Base-by-base conservation (phyloP, 192 early-diverging fungal genomes). In the Backusella morwellensis region DNA sequence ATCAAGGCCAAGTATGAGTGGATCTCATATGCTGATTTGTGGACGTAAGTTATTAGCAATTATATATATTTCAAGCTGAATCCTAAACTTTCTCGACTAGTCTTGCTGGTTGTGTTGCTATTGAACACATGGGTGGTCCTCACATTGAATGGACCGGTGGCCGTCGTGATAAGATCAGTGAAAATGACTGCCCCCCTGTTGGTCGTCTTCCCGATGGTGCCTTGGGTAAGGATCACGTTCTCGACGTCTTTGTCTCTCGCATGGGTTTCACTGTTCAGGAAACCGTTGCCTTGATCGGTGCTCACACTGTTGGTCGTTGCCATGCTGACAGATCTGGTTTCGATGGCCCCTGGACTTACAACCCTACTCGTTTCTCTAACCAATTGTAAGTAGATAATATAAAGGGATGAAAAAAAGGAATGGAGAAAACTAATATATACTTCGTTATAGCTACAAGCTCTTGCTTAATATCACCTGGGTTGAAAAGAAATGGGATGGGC, bases 1-100 rank as follows among this genome's bases (percentile, higher is more conserved):
- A 83, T 93, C 76, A 93, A 92, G 79, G 71, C 84, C 66, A 88
- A 90, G 70, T 74, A 87, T 80, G 77, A 85, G 35, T 84, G 83
- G 88, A 88, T 93, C 66, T 85, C 89, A 35, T 91, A 93, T 80
- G 92, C 90, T 44, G 92, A 93, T 83, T 80, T 93, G 75, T 93
- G 92, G 92, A 92, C 92, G 78, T 80, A 76, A 71, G 78, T 75
- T 50, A 3, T 26, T 56, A 44, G 11, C 15, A 38, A 54, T 35
- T 17, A 7, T 44, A 36, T 23, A 8, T 21, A 19, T 36, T 40
- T 41, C 63, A 21, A 34, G 38, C 15, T 35, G 12, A 50, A 44
- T 35, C 26, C 35, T 35, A 54, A 15, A 42, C 70, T 29, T 15
- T 23, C 41, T 29, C 26, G 11, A 66, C 32, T 15, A 82, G 81